A percentile compares a stretch with the other conserved stretches of the same genome.
Evolutionary conservation across 495 filamentous ascomycete genomes (phyloP).

Genomic region (Niebla homalea): DNA sequence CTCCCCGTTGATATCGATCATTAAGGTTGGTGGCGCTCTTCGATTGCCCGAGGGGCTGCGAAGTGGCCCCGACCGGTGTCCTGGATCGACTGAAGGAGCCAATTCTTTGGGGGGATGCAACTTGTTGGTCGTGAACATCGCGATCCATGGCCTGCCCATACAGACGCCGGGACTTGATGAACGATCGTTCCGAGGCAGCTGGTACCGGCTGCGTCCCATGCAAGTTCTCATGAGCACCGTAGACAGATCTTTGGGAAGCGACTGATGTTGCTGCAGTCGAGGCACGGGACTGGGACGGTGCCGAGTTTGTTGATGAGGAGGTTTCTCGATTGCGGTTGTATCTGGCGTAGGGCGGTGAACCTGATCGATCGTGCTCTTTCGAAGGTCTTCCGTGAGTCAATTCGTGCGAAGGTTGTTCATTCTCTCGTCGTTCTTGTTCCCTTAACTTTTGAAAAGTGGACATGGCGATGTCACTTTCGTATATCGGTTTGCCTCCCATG

Average conservation of each 20-base stretch:
- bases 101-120: constrained; percentile 58
- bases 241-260: constrained; percentile 52
- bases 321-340: constrained; percentile 73
- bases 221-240: constrained; percentile 12
- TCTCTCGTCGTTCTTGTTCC: constrained; percentile 41
- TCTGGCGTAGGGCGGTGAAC: constrained; percentile 42
- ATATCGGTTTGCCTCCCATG: constrained; percentile 59
- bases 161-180: constrained; percentile 57
- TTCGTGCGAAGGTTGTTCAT: constrained; percentile 15
- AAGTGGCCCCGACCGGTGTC: constrained; percentile 11
- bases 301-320: constrained; percentile 73
- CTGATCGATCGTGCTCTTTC: constrained; percentile 25
- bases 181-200: constrained; percentile 24
- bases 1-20: constrained; percentile 41
- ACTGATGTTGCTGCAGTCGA: constrained; percentile 91
- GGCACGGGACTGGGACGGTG: constrained; percentile 49
- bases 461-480: constrained; percentile 71
- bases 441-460: constrained; percentile 68
- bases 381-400: constrained; percentile 4
- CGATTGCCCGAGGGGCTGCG: constrained; percentile 21
- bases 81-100: constrained; percentile 54
- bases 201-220: constrained; percentile 17
- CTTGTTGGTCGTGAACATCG: constrained; percentile 68
- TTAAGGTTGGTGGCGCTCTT: constrained; percentile 43
- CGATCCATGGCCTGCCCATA: constrained; percentile 79